phyloP scores from a whole-genome alignment of 768 basidiomycete genomes.

The Phallus indusiatus region DNA sequence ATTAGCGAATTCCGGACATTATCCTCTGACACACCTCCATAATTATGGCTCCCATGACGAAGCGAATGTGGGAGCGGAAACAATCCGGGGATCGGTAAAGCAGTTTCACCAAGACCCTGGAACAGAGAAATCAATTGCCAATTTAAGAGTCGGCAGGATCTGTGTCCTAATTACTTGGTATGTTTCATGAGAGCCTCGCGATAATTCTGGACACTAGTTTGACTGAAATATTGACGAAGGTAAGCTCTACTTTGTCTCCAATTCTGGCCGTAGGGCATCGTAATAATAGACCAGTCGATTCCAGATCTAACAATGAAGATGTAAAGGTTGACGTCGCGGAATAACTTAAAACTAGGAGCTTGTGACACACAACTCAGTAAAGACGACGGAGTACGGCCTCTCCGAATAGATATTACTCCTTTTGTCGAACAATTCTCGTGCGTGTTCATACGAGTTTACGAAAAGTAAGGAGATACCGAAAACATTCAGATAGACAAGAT shows the following conservation, averaged over 20 bases:
- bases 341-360: not conserved
- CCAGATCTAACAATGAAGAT: not conserved
- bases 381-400: conserved; percentile 10
- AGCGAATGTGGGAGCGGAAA: not conserved
- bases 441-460: conserved; percentile 13
- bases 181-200: conserved; percentile 38
- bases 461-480: conserved; percentile 10
- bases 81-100: conserved; percentile 3
- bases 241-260: conserved; percentile 34
- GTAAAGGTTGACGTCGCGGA: not conserved
- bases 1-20: conserved; percentile 4
- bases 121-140: not conserved
- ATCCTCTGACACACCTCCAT: not conserved
- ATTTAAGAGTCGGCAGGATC: not conserved
- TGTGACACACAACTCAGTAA: conserved; percentile 11
- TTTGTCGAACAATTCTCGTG: conserved; percentile 14
- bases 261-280: conserved; percentile 39
- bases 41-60: not conserved
- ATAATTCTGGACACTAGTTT: conserved; percentile 29
- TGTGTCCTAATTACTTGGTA: conserved; percentile 21
- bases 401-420: conserved; percentile 12
- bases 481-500: conserved; percentile 13
- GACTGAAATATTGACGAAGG: conserved; percentile 44
- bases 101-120: not conserved
- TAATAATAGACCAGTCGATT: conserved; percentile 42